Conservation (phyloP, 2,329 filamentous ascomycete species). For the Tolypocladium guangdongense region DNA sequence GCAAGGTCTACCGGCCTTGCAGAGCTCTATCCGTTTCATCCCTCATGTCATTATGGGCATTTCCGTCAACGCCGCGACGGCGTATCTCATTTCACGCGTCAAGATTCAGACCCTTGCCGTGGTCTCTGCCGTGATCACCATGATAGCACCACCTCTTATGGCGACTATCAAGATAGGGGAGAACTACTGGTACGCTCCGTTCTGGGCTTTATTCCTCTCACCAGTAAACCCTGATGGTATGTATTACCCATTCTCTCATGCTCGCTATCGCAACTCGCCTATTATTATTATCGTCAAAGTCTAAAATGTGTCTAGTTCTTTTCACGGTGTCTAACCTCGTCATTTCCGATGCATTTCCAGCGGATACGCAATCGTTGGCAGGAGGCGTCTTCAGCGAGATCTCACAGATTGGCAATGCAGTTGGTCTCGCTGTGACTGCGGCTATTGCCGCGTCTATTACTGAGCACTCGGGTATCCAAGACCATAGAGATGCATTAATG, state of each 20-base stretch:
- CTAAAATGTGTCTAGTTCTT: constrained; percentile 22
- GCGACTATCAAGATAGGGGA: constrained; percentile 34
- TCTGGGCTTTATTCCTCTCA: constrained; percentile 31
- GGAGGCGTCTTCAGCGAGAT: constrained; percentile 51
- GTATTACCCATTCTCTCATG: neutral
- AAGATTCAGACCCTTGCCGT: constrained; percentile 26
- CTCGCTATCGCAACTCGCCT: no score
- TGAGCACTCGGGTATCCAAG: constrained; percentile 19
- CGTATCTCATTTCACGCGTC: constrained; percentile 27
- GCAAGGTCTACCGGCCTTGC: constrained; percentile 30
- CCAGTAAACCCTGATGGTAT: constrained; percentile 32
- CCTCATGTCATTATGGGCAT: constrained; percentile 34
- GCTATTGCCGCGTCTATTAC: constrained; percentile 36
- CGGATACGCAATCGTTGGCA: constrained; percentile 43
- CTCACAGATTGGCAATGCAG: constrained; percentile 42
- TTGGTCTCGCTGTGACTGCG: constrained; percentile 40
- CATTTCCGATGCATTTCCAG: constrained; percentile 42
- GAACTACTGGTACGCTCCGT: constrained; percentile 38
- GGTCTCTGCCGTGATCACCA: constrained; percentile 29
- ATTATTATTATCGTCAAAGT: neutral
- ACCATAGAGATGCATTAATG: constrained; percentile 27
- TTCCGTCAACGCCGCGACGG: constrained; percentile 29
- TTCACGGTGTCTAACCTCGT: constrained; percentile 46
- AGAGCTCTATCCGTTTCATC: constrained; percentile 35
- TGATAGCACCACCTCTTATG: constrained; percentile 41